Evolutionary conservation across 2,329 filamentous ascomycete genomes (phyloP), one percentile per base, ranked within the genome.

Genomic region (Plenodomus lindquistii): DNA sequence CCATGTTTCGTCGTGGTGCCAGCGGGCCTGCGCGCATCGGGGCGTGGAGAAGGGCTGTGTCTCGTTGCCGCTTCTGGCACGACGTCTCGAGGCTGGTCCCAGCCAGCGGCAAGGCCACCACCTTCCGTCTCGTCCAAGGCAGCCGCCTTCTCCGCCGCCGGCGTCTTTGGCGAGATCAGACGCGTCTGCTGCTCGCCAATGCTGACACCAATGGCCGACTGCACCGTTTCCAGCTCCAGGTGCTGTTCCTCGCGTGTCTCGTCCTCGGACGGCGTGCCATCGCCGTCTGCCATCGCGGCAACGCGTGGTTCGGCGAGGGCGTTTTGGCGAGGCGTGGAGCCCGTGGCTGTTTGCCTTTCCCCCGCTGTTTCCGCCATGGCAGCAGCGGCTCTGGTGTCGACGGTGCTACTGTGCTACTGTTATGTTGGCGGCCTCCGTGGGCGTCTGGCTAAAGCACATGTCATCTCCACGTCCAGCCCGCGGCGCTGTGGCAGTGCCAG

Each of bases 121-220:
- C 72, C 71, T 17, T 69, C 67, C 15, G 61, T 55, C 27, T 75
- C 71, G 50, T 82, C 79, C 57, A 86, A 69, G 2, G 77, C 78
- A 2, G 80, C 79, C n/a, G 74, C 78, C 64, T 85, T 85, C 62
- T 85, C 83, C 17, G 78, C 78, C 9, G 79, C 80, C 1, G 83
- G 82, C 4, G 82, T 85, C 36, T 75, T 74, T 9, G 81, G 78
- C 16, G 81, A 81, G 29, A 76, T 80, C 63, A 85, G 73, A 37
- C 79, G 77, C 41, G 77, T 82, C 64, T 86, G 83, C 36, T 77
- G 74, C 34, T 75, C 75, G 50, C 81, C 76, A 53, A 86, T 84
- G 62, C 82, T 85, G 59, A 85, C 75, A 2, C 81, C 82, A 56
- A 86, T 75, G 27, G 83, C 73, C 11, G 70, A 73, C 43, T 73